phyloP scores from a whole-genome alignment of 2,329 filamentous ascomycete species.

The Teratosphaeria destructans region DNA sequence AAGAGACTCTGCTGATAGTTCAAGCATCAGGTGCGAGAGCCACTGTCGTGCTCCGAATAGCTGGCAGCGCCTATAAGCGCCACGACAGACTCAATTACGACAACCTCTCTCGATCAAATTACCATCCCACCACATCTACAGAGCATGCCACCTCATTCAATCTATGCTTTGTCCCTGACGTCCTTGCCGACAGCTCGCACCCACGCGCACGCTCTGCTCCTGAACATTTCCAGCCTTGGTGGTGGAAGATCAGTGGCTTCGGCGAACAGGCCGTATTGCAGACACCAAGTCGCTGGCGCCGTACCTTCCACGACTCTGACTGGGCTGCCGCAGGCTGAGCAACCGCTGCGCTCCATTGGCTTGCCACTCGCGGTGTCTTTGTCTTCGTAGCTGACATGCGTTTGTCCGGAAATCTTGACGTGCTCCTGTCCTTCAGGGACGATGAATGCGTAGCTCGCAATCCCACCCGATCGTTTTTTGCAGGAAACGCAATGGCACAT shows the following conservation, averaged over 20 bases:
- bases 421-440: constrained; percentile 7
- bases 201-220: constrained; percentile 9
- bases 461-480: constrained; percentile 10
- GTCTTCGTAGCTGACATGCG: constrained; percentile 6
- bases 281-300: constrained; percentile 8
- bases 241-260: constrained; percentile 7
- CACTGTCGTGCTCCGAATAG: neutral
- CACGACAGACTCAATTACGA: neutral
- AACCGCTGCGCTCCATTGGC: constrained; percentile 11
- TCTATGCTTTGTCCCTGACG: constrained; percentile 6
- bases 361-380: constrained; percentile 9
- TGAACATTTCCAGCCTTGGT: constrained; percentile 12
- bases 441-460: constrained; percentile 13
- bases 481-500: constrained; percentile 12
- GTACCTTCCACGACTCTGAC: constrained; percentile 11
- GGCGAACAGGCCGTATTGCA: constrained; percentile 14
- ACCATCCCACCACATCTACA: neutral
- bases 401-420: constrained; percentile 5
- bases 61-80: neutral
- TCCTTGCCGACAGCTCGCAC: constrained; percentile 6
- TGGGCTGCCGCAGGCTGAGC: constrained; percentile 9
- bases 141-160: neutral
- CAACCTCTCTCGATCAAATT: neutral
- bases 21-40: neutral
- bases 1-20: neutral